Evolutionary conservation across 441 rosid genomes (phyloP), one percentile per base, ranked within the genome.

Genomic region (Brassica balearica): DNA sequence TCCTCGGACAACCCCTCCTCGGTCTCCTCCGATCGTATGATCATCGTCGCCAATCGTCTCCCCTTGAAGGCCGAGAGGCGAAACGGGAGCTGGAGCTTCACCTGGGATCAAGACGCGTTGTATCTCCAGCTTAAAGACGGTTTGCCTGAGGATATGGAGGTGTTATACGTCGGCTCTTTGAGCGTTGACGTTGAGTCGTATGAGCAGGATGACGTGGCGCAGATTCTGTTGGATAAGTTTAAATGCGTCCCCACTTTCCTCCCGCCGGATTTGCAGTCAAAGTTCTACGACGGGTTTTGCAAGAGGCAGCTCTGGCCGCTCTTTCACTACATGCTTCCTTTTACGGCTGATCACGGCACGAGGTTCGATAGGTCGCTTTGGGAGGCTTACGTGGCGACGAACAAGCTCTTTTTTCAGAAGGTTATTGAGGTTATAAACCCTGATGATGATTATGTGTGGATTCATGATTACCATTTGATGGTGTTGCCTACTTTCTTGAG

Each of bases 381-480:
- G 89, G 87, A 86, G 78, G 84, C 87, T 56, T 86, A 86, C 73
- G 84, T 86, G 1, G 83, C 89, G 0, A 84, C 85, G 5, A 86
- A 86, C 65, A 86, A 86, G 83, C 80, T 84, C 27, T 86, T 86
- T 77, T 82, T 80, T 51, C 85, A 86, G 69, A 86, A 81, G 73
- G 86, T 86, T 3, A 78, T 86, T 1, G 87, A 86, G 81, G 79
- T 86, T 75, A 79, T 86, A 7, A 86, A 84, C 27, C 87, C 87
- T 11, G 89, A 86, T 72, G 87, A 86, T 68, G 89, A 86, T 75
- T 86, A 71, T 65, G 84, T 86, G 17, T 86, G 89, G 89, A 86
- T 86, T 9, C 89, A 86, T 72, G 89, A 86, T 65, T 86, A 86
- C 76, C 89, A 86, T 81, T 77, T 86, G 81, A 86, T 86, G 89